These are phyloP conservation scores for Moelleriella libera DNA, from an alignment of 2,329 filamentous ascomycete species.

Conservation along the genomic window DNA sequence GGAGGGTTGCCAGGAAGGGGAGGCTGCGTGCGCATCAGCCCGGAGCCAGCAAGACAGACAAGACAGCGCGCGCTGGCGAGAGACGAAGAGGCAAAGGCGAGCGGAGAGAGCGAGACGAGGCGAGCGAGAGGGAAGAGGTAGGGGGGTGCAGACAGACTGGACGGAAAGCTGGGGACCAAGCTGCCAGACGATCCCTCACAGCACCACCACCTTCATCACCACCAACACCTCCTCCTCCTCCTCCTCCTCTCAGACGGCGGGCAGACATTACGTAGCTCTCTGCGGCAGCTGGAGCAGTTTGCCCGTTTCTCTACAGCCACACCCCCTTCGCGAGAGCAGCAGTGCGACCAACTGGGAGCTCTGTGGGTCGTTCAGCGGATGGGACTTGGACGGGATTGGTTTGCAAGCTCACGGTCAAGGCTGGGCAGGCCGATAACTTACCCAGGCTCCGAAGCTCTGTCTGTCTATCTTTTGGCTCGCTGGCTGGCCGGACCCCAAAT, in stretches of 20 bases:
- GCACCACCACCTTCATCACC: not conserved
- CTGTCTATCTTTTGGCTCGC: too few relatives aligned
- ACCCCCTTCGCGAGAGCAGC: not conserved
- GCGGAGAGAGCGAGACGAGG: not conserved
- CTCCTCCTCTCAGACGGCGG: not conserved
- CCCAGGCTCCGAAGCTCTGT: too few relatives aligned
- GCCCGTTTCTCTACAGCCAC: not conserved
- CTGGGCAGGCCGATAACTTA: too few relatives aligned
- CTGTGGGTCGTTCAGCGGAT: too few relatives aligned
- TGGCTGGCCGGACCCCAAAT: too few relatives aligned
- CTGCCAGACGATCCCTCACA: not conserved
- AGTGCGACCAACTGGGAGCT: too few relatives aligned
- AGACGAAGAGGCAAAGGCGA: not conserved
- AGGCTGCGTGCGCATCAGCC: not conserved
- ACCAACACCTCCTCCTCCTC: not conserved
- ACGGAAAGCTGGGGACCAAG: not conserved
- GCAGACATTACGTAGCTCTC: too few relatives aligned
- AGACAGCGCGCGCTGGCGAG: not conserved
- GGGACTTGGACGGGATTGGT: too few relatives aligned
- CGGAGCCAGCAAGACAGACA: not conserved
- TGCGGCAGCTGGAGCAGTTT: not conserved
- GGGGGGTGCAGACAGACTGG: conserved; percentile 1
- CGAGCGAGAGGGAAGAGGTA: conserved; percentile 1
- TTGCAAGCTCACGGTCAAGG: too few relatives aligned
- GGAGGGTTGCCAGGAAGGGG: not conserved